These are phyloP conservation scores for Globisporangium viniferum DNA, from an alignment of 352 stramenopile genomes.

Conservation along the genomic window DNA sequence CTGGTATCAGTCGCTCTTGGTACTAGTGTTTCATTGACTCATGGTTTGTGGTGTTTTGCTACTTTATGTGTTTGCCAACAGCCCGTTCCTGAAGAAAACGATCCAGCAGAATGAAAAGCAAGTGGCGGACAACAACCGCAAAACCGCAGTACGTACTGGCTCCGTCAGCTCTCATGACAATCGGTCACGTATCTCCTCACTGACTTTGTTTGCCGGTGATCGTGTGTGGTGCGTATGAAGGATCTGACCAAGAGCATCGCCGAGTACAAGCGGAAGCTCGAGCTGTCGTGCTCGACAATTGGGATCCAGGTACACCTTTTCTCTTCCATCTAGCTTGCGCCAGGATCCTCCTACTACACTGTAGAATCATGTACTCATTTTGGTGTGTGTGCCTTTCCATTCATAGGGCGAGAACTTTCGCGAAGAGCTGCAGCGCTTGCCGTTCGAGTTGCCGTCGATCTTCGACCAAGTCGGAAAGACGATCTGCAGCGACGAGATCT, in stretches of 20 bases:
- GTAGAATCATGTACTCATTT: constrained; percentile 7
- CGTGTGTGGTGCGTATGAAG: constrained; percentile 20
- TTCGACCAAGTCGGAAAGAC: constrained; percentile 42
- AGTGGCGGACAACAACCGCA: constrained; percentile 75
- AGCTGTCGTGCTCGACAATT: constrained; percentile 51
- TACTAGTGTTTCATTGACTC: background rate
- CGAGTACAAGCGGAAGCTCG: constrained; percentile 70
- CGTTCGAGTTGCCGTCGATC: constrained; percentile 47
- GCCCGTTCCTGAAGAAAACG: constrained; percentile 70
- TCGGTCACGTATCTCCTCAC: background rate
- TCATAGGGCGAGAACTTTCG: constrained; percentile 52
- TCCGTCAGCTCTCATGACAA: background rate
- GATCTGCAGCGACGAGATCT: constrained; percentile 42
- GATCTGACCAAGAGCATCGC: constrained; percentile 67
- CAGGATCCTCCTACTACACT: too few species aligned
- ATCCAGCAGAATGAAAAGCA: constrained; percentile 84
- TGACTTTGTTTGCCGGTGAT: background rate
- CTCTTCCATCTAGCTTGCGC: background rate
- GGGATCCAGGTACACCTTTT: constrained; percentile 46
- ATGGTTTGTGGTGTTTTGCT: background rate
- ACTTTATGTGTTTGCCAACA: constrained; percentile 17
- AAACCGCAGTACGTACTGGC: constrained; percentile 46
- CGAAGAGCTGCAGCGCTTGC: constrained; percentile 58
- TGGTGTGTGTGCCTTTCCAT: background rate
- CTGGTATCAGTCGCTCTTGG: background rate